phyloP scores from a whole-genome alignment of 2,329 filamentous ascomycete genomes.

The Elsinoe australis region DNA sequence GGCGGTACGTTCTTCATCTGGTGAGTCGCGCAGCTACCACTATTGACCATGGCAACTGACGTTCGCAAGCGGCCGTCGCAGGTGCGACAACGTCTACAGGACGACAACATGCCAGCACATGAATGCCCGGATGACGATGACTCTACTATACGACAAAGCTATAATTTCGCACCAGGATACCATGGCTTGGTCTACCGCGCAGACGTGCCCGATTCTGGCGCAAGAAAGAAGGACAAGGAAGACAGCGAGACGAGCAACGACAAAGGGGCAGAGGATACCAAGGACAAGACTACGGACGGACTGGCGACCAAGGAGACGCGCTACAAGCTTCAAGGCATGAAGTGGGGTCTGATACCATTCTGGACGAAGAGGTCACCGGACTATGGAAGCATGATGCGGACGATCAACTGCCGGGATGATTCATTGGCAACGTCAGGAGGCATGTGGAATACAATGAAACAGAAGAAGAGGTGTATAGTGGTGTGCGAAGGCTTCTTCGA shows the following conservation, averaged over 20 bases:
- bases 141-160: constrained; percentile 63
- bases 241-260: constrained; percentile 24
- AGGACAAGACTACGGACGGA: constrained; percentile 20
- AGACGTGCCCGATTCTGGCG: constrained; percentile 56
- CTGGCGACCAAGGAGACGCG: constrained; percentile 37
- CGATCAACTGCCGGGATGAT: constrained; percentile 92
- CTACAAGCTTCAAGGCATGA: constrained; percentile 87
- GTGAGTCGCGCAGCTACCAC: constrained; percentile 14
- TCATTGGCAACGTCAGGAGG: constrained; percentile 67
- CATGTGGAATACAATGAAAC: constrained; percentile 91
- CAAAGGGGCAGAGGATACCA: constrained; percentile 20
- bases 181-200: constrained; percentile 80
- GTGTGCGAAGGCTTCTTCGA: constrained; percentile 92
- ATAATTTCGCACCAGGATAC: constrained; percentile 88
- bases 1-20: constrained; percentile 52
- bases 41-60: constrained; percentile 15
- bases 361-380: constrained; percentile 83
- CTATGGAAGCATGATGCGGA: constrained; percentile 70
- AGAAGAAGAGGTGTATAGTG: constrained; percentile 77
- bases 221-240: constrained; percentile 23
- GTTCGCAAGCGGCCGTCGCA: constrained; percentile 61
- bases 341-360: constrained; percentile 89
- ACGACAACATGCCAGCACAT: constrained; percentile 65
- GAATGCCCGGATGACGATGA: constrained; percentile 65
- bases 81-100: constrained; percentile 63